Evolutionary conservation across 2,329 filamentous ascomycete species (phyloP).

Genomic region (Sarocladium kiliense): DNA sequence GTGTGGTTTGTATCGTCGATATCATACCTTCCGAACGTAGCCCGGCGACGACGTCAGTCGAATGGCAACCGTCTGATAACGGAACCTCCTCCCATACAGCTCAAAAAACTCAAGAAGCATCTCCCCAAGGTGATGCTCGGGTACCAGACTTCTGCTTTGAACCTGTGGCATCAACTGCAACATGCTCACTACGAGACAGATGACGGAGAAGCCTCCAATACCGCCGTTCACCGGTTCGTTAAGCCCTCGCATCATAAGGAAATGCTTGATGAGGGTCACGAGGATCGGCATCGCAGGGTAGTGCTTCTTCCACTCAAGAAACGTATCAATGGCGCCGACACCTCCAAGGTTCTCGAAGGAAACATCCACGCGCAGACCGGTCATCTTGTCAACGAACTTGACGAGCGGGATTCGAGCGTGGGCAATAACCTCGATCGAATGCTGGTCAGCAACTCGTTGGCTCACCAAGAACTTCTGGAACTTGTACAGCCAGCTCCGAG

Average conservation of each 20-base stretch:
- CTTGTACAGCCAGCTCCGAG: slow-evolving; percentile 53
- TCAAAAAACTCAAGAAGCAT: slow-evolving; percentile 84
- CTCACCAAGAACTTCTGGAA: slow-evolving; percentile 57
- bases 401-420: slow-evolving; percentile 83
- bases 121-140: slow-evolving; percentile 68
- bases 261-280: slow-evolving; percentile 87
- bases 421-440: slow-evolving; percentile 62
- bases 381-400: slow-evolving; percentile 78
- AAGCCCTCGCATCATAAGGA: slow-evolving; percentile 79
- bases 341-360: slow-evolving; percentile 92
- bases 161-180: slow-evolving; percentile 73
- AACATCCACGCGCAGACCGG: slow-evolving; percentile 80
- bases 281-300: slow-evolving; percentile 84
- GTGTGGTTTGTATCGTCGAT: not conserved
- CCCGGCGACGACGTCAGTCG: slow-evolving; percentile 63
- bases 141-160: slow-evolving; percentile 53
- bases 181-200: slow-evolving; percentile 87
- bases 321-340: slow-evolving; percentile 73
- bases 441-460: slow-evolving; percentile 50
- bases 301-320: slow-evolving; percentile 69
- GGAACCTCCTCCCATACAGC: slow-evolving; percentile 80
- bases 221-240: slow-evolving; percentile 92
- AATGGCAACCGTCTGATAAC: slow-evolving; percentile 67
- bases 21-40: slow-evolving; percentile 71
- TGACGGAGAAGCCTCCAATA: slow-evolving; percentile 89